A percentile compares a stretch with the other conserved stretches of the same genome.
phyloP scores from a whole-genome alignment of 805 yeast genomes.

The Candida corydali region DNA sequence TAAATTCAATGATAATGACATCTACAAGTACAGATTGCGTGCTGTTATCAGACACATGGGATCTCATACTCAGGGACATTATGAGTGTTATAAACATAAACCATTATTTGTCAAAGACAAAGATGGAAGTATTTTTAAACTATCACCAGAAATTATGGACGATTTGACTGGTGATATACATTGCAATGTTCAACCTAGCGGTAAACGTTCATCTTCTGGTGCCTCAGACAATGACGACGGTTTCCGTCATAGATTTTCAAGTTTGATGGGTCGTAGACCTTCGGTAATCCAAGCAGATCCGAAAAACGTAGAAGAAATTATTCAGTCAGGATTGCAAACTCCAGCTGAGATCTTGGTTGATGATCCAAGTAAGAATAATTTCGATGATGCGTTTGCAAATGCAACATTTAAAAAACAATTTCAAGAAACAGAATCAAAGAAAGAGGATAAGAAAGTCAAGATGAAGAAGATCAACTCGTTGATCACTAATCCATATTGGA shows the following conservation, averaged over 20 bases:
- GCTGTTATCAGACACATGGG: constrained; percentile 86
- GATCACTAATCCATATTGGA: constrained; percentile 70
- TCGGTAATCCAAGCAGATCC: constrained; percentile 34
- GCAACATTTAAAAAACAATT: constrained; percentile 11
- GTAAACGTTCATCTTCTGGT: neutral
- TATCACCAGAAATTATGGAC: constrained; percentile 37
- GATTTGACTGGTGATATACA: constrained; percentile 15
- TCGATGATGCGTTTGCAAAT: constrained; percentile 24
- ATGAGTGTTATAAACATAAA: constrained; percentile 80
- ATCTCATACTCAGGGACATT: constrained; percentile 84
- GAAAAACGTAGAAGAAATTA: constrained; percentile 33
- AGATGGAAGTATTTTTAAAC: constrained; percentile 37
- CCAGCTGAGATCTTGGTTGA: constrained; percentile 40
- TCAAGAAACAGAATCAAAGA: constrained; percentile 9
- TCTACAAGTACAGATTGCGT: constrained; percentile 52
- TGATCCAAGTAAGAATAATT: constrained; percentile 11
- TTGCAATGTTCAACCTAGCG: constrained; percentile 6
- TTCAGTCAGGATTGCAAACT: constrained; percentile 35
- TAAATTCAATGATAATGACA: constrained; percentile 38
- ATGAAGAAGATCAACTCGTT: constrained; percentile 54
- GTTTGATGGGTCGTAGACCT: constrained; percentile 40
- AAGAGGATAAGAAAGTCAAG: constrained; percentile 21
- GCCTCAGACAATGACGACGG: constrained; percentile 14
- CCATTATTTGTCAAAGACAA: constrained; percentile 51
- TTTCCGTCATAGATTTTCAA: constrained; percentile 32